Conservation (phyloP, 768 basidiomycete genomes). For the Mycena leptocephala region DNA sequence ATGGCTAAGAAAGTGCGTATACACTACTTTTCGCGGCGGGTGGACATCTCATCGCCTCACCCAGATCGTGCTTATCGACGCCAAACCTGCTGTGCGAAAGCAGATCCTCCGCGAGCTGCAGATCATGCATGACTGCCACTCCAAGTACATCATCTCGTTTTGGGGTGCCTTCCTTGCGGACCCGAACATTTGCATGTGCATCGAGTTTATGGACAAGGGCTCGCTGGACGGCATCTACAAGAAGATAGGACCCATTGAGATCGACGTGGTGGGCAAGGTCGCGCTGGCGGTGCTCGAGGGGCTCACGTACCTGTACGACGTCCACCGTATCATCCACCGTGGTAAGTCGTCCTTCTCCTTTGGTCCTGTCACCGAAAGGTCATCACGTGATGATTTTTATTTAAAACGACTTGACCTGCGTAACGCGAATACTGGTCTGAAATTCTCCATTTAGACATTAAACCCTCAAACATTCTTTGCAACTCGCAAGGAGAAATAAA, state of each 20-base stretch:
- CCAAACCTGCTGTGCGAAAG: conserved; percentile 95
- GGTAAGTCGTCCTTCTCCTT: conserved; percentile 65
- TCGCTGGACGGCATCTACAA: conserved; percentile 97
- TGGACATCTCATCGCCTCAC: conserved; percentile 10
- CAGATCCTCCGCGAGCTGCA: conserved; percentile 98
- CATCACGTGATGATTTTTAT: conserved; percentile 43
- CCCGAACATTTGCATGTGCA: conserved; percentile 99
- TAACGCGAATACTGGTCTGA: neutral
- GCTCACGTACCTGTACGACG: conserved; percentile 97
- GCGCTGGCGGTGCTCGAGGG: conserved; percentile 97
- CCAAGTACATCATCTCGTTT: conserved; percentile 95
- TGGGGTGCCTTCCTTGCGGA: conserved; percentile 97
- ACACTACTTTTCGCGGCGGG: neutral
- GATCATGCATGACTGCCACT: conserved; percentile 98
- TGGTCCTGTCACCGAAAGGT: neutral
- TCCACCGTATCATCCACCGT: conserved; percentile 97
- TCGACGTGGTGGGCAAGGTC: conserved; percentile 93
- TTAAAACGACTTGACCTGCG: neutral
- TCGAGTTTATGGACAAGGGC: conserved; percentile 97
- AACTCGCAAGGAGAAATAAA: conserved; percentile 98
- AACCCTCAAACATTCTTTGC: conserved; percentile 97
- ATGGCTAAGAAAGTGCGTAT: conserved; percentile 97
- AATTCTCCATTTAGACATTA: conserved; percentile 81
- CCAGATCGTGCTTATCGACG: conserved; percentile 96
- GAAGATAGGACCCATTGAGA: conserved; percentile 93